A percentile compares a stretch with the other conserved stretches of the same genome.
Evolutionary conservation across 2,329 filamentous ascomycete genomes (phyloP).

Genomic region (Sordariomycetes sp.): DNA sequence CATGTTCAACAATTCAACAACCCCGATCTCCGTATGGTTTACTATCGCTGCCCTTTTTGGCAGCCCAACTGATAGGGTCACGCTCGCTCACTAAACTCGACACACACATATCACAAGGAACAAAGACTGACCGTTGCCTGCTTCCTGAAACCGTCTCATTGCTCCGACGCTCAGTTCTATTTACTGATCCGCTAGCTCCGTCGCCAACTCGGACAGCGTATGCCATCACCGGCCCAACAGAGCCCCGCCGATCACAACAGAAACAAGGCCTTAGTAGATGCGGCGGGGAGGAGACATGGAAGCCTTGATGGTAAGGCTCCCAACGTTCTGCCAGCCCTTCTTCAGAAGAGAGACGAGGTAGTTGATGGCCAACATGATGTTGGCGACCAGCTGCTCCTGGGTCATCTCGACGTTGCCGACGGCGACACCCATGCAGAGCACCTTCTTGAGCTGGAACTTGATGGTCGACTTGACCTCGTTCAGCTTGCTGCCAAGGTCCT

Average conservation of each 20-base stretch:
- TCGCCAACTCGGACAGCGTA: not conserved
- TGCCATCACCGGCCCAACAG: not conserved
- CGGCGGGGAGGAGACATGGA: conserved; percentile 98
- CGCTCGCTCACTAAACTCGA: not conserved
- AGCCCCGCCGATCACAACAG: not conserved
- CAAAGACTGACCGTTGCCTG: not conserved
- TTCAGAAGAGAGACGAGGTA: conserved; percentile 98
- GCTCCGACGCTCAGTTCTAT: not conserved
- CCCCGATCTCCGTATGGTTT: no score
- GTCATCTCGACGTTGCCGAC: conserved; percentile 98
- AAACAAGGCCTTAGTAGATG: conserved; percentile 61
- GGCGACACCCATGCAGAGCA: conserved; percentile 98
- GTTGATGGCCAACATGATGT: conserved; percentile 99
- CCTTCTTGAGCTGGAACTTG: conserved; percentile 99
- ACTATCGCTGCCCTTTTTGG: no score
- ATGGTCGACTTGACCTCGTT: conserved; percentile 99
- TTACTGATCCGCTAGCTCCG: not conserved
- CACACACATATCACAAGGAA: not conserved
- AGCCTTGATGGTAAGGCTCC: conserved; percentile 99
- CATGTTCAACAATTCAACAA: no score
- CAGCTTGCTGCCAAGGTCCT: conserved; percentile 90
- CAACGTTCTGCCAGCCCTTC: conserved; percentile 99
- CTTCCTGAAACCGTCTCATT: not conserved
- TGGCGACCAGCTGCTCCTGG: conserved; percentile 87
- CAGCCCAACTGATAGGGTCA: no score